Conservation (phyloP, 441 rosid species). For the Isatis lusitanica region DNA sequence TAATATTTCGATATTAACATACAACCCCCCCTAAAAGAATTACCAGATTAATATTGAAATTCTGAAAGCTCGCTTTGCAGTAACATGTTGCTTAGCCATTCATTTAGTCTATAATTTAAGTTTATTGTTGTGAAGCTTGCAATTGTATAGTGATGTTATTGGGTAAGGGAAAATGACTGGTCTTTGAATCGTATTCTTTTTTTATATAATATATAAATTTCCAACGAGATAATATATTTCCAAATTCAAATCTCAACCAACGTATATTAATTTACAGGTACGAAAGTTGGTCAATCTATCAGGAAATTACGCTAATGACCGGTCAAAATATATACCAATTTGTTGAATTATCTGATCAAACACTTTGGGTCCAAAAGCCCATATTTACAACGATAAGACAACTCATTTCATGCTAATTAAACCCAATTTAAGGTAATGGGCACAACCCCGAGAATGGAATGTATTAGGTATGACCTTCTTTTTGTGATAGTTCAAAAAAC, state of each 20-base stretch:
- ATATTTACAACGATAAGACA: not conserved
- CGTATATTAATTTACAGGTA: slow-evolving; percentile 9
- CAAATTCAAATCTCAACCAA: slow-evolving; percentile 14
- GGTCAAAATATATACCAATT: not conserved
- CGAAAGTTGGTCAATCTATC: not conserved
- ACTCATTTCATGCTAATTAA: not conserved
- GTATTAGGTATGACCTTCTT: not conserved
- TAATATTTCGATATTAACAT: not conserved
- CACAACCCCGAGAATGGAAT: not conserved
- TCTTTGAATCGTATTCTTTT: not conserved
- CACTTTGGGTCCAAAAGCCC: slow-evolving; percentile 8
- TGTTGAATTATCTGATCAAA: slow-evolving; percentile 2
- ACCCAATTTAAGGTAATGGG: not conserved
- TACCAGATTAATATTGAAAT: not conserved
- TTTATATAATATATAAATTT: not conserved
- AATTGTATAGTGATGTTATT: slow-evolving; percentile 21
- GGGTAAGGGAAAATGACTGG: slow-evolving; percentile 46
- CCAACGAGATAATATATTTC: slow-evolving; percentile 2
- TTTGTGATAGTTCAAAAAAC: not conserved
- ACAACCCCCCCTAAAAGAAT: not conserved
- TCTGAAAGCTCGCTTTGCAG: slow-evolving; percentile 39
- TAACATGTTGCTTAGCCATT: slow-evolving; percentile 43
- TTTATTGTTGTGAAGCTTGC: not conserved
- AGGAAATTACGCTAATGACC: slow-evolving; percentile 26
- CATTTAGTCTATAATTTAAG: slow-evolving; percentile 20